phyloP scores from a whole-genome alignment of 768 basidiomycete species.

The Cystofilobasidium bisporidii region DNA sequence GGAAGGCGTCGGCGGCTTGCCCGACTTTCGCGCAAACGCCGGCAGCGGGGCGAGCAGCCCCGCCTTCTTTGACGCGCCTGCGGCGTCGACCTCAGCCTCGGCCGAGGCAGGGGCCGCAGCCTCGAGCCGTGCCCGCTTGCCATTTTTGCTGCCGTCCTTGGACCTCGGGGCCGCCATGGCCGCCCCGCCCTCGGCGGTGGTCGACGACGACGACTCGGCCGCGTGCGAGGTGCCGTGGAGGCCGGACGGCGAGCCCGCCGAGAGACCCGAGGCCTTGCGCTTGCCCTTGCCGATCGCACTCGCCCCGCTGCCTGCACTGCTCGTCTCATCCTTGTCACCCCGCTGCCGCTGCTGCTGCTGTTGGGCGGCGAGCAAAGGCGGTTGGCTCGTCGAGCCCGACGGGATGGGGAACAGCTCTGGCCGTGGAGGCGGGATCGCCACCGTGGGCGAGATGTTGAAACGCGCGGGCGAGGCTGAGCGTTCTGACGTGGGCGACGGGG shows the following conservation, averaged over 20 bases:
- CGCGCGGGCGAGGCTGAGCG: neutral
- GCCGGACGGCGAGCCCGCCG: neutral
- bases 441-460: neutral
- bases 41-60: slow-evolving; percentile 5
- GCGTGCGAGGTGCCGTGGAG: too few species aligned
- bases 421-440: slow-evolving; percentile 8
- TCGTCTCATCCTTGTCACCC: neutral
- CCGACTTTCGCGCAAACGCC: slow-evolving; percentile 7
- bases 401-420: slow-evolving; percentile 18
- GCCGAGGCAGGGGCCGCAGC: neutral
- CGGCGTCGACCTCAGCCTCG: neutral
- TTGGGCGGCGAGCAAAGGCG: neutral
- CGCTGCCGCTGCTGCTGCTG: too few species aligned
- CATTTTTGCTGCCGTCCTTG: neutral
- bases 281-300: slow-evolving; percentile 3
- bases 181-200: neutral
- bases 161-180: too few species aligned
- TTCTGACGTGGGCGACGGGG: slow-evolving; percentile 13
- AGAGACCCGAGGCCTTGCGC: neutral
- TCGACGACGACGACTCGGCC: neutral
- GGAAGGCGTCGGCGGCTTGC: slow-evolving; percentile 3
- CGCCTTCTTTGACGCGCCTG: neutral
- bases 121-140: neutral
- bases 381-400: slow-evolving; percentile 1
- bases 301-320: neutral